Conservation (phyloP, 2,329 filamentous ascomycete species). For the Sporothrix pseudoabietina region DNA sequence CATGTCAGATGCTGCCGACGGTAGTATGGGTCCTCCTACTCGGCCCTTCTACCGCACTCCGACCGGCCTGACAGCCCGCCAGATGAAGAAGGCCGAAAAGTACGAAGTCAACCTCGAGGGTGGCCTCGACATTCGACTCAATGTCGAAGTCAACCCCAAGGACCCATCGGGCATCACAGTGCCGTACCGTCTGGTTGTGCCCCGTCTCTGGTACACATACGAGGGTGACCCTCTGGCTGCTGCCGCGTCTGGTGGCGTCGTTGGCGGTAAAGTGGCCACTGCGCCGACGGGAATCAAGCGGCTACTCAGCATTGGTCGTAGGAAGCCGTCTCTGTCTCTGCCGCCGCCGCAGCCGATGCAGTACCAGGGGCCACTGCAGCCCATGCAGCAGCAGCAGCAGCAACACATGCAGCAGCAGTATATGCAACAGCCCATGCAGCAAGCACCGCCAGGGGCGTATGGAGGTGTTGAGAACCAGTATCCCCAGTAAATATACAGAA, state of each 20-base stretch:
- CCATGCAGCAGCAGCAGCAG: neutral
- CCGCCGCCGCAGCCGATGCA: neutral
- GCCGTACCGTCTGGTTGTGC: constrained; percentile 84
- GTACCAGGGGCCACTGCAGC: neutral
- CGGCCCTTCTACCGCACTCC: constrained; percentile 67
- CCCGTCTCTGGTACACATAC: constrained; percentile 68
- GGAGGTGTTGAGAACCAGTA: constrained; percentile 1
- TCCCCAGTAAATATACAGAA: neutral
- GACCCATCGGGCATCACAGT: constrained; percentile 87
- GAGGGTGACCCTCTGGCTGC: constrained; percentile 46
- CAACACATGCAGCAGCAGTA: neutral
- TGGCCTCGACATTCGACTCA: constrained; percentile 82
- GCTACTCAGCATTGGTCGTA: constrained; percentile 50
- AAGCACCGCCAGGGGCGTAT: neutral
- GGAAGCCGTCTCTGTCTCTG: constrained; percentile 23
- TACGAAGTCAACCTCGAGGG: constrained; percentile 74
- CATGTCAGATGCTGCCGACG: constrained; percentile 1
- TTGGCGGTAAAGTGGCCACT: neutral
- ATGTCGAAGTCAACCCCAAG: constrained; percentile 82
- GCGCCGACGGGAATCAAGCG: constrained; percentile 48
- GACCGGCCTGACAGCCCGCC: constrained; percentile 66
- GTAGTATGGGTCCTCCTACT: constrained; percentile 7
- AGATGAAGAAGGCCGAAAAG: constrained; percentile 56
- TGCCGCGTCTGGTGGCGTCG: constrained; percentile 32
- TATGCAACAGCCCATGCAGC: neutral